A percentile compares a stretch with the other conserved stretches of the same genome.
Evolutionary conservation across 1,284 basidiomycete genomes (phyloP).

Genomic region (Irpex rosettiformis): DNA sequence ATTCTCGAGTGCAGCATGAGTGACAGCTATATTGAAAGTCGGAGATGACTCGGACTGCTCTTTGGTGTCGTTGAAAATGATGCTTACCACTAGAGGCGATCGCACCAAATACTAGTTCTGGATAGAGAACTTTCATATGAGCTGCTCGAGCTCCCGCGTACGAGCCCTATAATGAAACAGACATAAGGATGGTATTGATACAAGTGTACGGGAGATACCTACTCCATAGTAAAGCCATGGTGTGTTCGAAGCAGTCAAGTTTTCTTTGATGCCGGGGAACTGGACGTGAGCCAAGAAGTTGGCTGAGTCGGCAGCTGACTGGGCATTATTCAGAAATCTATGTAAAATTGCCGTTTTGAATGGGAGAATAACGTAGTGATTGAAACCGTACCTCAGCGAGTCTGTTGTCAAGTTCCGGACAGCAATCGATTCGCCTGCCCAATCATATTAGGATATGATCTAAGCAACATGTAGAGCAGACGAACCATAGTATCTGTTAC

Average conservation of each 20-base stretch:
- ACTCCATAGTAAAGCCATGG: conserved; percentile 97
- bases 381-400: conserved; percentile 13
- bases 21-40: conserved; percentile 46
- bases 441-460: neutral
- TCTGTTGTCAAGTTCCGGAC: conserved; percentile 33
- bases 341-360: conserved; percentile 8
- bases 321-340: conserved; percentile 86
- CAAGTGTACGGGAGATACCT: conserved; percentile 17
- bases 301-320: conserved; percentile 90
- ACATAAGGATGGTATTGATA: neutral
- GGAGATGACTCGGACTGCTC: neutral
- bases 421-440: conserved; percentile 75
- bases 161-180: conserved; percentile 50
- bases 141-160: conserved; percentile 95
- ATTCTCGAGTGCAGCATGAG: conserved; percentile 68
- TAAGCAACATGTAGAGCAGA: neutral
- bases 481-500: too few relatives aligned
- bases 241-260: conserved; percentile 63
- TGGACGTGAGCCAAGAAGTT: conserved; percentile 84
- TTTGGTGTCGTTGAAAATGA: too few relatives aligned
- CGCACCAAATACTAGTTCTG: conserved; percentile 85
- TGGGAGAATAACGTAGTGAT: neutral
- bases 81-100: conserved; percentile 83
- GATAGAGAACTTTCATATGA: conserved; percentile 87
- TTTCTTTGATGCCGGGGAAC: conserved; percentile 68